A percentile compares a stretch with the other conserved stretches of the same genome.
Conservation (phyloP, 495 filamentous ascomycete genomes). For the Penicillium canariense region DNA sequence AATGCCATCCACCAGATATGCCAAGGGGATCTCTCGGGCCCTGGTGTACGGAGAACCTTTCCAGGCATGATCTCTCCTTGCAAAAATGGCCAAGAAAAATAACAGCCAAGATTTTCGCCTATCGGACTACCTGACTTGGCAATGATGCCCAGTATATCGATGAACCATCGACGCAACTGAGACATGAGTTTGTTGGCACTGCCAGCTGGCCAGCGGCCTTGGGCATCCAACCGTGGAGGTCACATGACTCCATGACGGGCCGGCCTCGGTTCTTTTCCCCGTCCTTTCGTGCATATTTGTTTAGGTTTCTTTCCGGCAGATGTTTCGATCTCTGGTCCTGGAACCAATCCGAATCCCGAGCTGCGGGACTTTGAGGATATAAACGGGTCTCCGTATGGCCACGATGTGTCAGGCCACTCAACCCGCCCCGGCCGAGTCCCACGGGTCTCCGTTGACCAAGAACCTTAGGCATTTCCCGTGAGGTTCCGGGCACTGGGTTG, state of each 20-base stretch:
- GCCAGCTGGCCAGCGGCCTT: background rate
- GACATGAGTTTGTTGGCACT: background rate
- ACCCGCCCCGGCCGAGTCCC: background rate
- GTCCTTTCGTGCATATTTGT: background rate
- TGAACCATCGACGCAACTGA: too few relatives aligned
- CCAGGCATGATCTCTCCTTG: background rate
- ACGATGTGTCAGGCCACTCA: background rate
- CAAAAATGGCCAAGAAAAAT: background rate
- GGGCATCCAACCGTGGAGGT: background rate
- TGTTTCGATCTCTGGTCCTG: too few relatives aligned
- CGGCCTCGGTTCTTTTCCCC: background rate
- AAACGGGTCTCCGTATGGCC: too few relatives aligned
- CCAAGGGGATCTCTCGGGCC: background rate
- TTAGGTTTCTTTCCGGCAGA: background rate
- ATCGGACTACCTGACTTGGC: background rate
- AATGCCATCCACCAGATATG: background rate
- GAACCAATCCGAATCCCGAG: background rate
- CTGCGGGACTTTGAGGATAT: too few relatives aligned
- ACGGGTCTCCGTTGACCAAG: background rate
- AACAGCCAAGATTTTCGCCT: background rate
- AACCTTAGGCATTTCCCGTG: background rate
- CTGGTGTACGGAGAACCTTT: background rate
- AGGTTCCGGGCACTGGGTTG: too few relatives aligned
- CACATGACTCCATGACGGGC: background rate
- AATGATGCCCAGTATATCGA: too few relatives aligned